Base-by-base conservation (phyloP, 2,329 filamentous ascomycete species). In the Dothistroma pini region DNA sequence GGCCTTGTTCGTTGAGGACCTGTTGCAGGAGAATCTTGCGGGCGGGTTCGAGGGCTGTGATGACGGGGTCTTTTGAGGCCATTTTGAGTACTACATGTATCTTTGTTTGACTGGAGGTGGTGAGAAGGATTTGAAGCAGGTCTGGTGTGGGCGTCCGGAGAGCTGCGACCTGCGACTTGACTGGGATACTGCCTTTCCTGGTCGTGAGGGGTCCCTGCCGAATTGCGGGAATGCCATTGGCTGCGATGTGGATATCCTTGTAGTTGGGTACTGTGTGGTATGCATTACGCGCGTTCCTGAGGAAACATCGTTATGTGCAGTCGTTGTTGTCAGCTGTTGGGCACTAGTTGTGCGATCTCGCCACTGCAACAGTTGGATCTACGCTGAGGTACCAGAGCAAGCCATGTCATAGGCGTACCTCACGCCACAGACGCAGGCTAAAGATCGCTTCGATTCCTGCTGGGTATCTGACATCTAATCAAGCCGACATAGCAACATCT, bases 11-110 rank as follows among this genome's bases (percentile, higher is more conserved):
- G n/a, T 53, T 35, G 29, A 53, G 51, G 25, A 53, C 51, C n/a
- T 53, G 51, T 29, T 35, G 51, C 2, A 53, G 31, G 51, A 53
- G 51, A 11, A 53, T 53, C n/a, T 53, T 53, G 25, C 51, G 51
- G 16, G 51, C 51, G 16, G 51, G 51, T 29, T 53, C 25, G 22
- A 53, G 31, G n/a, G 51, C 51, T 21, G 51, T 53, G 51, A 53
- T 16, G 31, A 53, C 25, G 21, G 51, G 51, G 31, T 53, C 51
- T 35, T 53, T 32, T 12, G 51, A 32, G 25, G n/a, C 31, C 51
- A 53, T 53, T 14, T 32, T 53, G n/a, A 35, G 14, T 11, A 35
- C 31, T 16, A n/a, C n/a, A n/a, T n/a, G n/a, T n/a, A 35, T 53
- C n/a, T 19, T 44, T 4, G 34, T 16, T 44, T 3, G 8, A n/a